Base-by-base conservation (phyloP, 306 rosid species). In the Vigna hirtella region DNA sequence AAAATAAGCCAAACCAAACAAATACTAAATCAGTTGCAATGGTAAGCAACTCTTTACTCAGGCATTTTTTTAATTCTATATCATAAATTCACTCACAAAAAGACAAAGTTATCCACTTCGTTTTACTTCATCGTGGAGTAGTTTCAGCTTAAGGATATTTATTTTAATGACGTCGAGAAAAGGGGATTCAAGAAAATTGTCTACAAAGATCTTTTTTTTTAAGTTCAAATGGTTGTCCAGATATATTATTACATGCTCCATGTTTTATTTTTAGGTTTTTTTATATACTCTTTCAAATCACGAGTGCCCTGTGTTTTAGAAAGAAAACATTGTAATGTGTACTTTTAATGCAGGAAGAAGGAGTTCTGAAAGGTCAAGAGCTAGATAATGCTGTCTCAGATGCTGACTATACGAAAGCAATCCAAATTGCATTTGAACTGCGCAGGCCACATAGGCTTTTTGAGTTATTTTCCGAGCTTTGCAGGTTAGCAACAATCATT, bases 371-470 rank as follows among this genome's bases (percentile, higher is more conserved):
- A 86, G 96, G 90, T 47, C 98, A 95, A 82, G 98, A 92, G 74
- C 91, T 95, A 66, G 96, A 95, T 82, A 95, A 95, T 91, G 98
- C 98, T 40, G 79, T 95, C 66, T 83, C 84, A 74, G 98, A 92
- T 82, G 93, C 98, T 47, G 93, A 95, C 78, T 95, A 87, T 65
- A 56, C 83, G 38, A 93, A 89, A 86, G 98, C 98, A 80, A 87
- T 95, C 74, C 98, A 78, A 91, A 80, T 95, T 48, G 96, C 96
- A 9, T 89, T 95, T 71, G 90, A 92, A 76, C 86, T 95, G 79
- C 94, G 88, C 69, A 87, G 92, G 88, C 98, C 98, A 43, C 98
- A 79, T 74, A 89, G 76, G 79, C 96, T 91, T 53, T 88, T 69
- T 83, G 88, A 76, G 61, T 74, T 91, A 81, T 90, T 95, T 83